Evolutionary conservation across 805 yeast species (phyloP).

Genomic region (Candida jianshihensis): DNA sequence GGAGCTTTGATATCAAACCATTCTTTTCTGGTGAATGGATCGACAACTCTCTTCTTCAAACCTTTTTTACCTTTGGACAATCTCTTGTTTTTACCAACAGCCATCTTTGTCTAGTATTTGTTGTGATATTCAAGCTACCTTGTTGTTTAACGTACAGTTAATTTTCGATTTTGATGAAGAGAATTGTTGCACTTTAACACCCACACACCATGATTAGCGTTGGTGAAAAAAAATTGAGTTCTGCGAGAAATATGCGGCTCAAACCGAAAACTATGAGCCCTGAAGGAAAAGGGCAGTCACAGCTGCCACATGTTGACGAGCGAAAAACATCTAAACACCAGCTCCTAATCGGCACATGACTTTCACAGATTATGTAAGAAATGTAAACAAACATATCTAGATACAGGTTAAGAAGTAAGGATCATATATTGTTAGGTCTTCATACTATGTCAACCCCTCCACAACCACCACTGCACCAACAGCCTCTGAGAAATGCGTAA

Average conservation of each 20-base stretch:
- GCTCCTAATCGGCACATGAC: background rate
- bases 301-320: too few species aligned
- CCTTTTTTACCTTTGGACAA: constrained; percentile 91
- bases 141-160: constrained; percentile 1
- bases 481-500: constrained; percentile 15
- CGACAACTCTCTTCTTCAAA: constrained; percentile 97
- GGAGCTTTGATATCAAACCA: constrained; percentile 99
- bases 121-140: background rate
- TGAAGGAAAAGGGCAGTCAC: constrained; percentile 1
- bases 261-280: background rate
- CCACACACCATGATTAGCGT: constrained; percentile 1
- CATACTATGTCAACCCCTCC: constrained; percentile 3
- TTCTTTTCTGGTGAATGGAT: constrained; percentile 99
- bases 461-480: constrained; percentile 18
- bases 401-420: too few species aligned
- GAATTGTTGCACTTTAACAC: constrained; percentile 1
- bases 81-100: constrained; percentile 85
- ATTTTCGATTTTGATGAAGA: background rate
- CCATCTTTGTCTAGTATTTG: constrained; percentile 33
- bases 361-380: constrained; percentile 7
- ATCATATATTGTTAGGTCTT: background rate
- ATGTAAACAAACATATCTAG: constrained; percentile 8
- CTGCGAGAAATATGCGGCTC: background rate
- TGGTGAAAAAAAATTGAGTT: background rate
- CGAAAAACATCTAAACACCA: constrained; percentile 1